phyloP scores from a whole-genome alignment of 495 filamentous ascomycete genomes.

The Penicillium pancosmium region DNA sequence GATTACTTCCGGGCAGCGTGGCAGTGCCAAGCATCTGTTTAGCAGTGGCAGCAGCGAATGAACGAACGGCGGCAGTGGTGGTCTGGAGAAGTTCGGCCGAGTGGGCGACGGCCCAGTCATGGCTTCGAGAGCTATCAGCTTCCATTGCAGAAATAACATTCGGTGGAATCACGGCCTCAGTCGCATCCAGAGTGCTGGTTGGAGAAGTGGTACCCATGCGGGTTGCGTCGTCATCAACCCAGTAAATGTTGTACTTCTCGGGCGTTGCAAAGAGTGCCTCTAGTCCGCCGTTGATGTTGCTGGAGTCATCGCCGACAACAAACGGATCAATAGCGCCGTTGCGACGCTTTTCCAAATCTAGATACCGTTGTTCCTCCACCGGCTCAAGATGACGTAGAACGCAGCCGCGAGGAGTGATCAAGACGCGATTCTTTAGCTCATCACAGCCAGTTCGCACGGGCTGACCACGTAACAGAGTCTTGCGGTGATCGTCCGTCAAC shows the following conservation, averaged over 20 bases:
- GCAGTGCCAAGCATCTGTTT: conserved; percentile 48
- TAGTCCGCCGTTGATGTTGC: conserved; percentile 46
- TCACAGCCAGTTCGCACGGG: conserved; percentile 39
- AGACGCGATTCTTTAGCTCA: conserved; percentile 46
- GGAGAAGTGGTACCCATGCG: conserved; percentile 31
- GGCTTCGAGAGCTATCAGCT: conserved; percentile 44
- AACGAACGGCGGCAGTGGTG: conserved; percentile 46
- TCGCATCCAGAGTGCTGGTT: conserved; percentile 21
- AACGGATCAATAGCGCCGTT: conserved; percentile 34
- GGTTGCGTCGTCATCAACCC: conserved; percentile 39
- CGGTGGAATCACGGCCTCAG: conserved; percentile 36
- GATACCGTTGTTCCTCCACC: conserved; percentile 76
- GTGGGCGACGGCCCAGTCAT: conserved; percentile 49
- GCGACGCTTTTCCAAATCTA: conserved; percentile 70
- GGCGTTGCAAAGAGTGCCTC: conserved; percentile 47
- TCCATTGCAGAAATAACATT: conserved; percentile 50
- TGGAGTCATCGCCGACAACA: conserved; percentile 40
- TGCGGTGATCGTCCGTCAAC: conserved; percentile 45
- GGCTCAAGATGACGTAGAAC: conserved; percentile 73
- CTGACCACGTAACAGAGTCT: conserved; percentile 44
- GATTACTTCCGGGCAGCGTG: conserved; percentile 34
- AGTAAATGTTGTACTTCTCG: conserved; percentile 48
- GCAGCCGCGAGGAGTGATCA: conserved; percentile 79
- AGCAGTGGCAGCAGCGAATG: conserved; percentile 44
- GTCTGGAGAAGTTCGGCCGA: conserved; percentile 47